Percentiles rank a stretch among this genome's conserved stretches.
phyloP scores from a whole-genome alignment of 1,284 basidiomycete species.

The Rhodotorula sp. region DNA sequence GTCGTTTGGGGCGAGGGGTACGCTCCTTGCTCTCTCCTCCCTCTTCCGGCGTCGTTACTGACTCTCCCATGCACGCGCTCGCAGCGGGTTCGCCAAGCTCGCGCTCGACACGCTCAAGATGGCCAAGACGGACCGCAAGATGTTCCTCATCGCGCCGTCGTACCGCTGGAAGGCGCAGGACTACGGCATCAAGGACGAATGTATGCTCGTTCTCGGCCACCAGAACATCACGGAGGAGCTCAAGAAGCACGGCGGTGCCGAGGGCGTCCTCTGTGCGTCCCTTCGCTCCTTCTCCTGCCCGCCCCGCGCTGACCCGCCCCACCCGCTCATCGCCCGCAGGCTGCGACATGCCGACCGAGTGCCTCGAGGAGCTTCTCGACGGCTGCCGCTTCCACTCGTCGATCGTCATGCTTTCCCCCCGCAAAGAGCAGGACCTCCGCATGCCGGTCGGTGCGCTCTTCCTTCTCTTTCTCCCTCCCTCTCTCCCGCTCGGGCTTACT shows the following conservation, averaged over 20 bases:
- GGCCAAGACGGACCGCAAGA: conserved; percentile 1
- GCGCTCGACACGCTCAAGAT: conserved; percentile 13
- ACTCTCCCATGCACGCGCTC: not conserved
- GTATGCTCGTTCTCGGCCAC: not conserved
- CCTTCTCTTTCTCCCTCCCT: not conserved
- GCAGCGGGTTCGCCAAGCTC: conserved; percentile 20
- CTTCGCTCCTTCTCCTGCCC: not conserved
- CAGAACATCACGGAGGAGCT: conserved; percentile 10
- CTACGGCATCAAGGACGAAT: conserved; percentile 10
- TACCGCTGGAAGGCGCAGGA: conserved; percentile 3
- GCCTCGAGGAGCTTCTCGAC: conserved; percentile 15
- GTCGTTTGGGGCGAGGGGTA: conserved; percentile 26
- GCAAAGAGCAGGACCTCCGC: not conserved
- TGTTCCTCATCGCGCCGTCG: conserved; percentile 12
- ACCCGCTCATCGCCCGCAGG: not conserved
- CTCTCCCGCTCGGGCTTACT: not conserved
- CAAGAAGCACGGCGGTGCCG: conserved; percentile 10
- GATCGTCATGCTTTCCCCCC: conserved; percentile 21
- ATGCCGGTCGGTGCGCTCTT: conserved; percentile 18
- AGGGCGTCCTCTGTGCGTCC: conserved; percentile 10
- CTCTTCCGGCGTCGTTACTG: not conserved
- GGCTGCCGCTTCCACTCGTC: conserved; percentile 17
- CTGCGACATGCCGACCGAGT: conserved; percentile 15
- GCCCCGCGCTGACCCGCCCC: too few species aligned
- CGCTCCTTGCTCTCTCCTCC: not conserved